Base-by-base conservation (phyloP, 305 asterid genomes). In the Ruellia speciosa region DNA sequence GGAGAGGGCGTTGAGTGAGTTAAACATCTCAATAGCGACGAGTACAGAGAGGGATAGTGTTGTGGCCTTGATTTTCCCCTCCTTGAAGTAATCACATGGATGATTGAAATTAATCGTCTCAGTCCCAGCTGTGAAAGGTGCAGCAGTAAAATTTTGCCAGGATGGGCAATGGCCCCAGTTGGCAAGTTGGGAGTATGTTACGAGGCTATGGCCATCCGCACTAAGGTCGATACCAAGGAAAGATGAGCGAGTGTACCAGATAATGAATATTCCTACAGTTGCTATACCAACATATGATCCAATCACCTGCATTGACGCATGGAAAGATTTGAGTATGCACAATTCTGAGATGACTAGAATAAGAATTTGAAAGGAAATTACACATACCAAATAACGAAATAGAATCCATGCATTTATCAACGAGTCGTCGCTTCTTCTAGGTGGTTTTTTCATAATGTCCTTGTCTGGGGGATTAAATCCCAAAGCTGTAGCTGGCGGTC, bases 11-110 rank as follows among this genome's bases (percentile, higher is more conserved):
- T 92, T 92, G 52, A 92, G 83, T 40, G 99, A 92, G 63, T 92
- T 92, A 60, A 88, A 92, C 99, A 92, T 92, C 79, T 92, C 99
- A 11, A 92, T 92, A 52, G 96, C 90, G 1, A 92, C 99, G 51
- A 92, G 78, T 15, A 88, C 97, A 0, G 96, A 84, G 41, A 88
- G 94, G 20, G 99, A 92, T 56, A 92, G 97, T 0, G 99, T 92
- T 90, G 77, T 92, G 47, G 94, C 99, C 81, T 92, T 92, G 63
- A 92, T 66, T 70, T 92, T 92, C 14, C 99, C 97, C 0, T 82
- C 80, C 47, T 77, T 84, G 81, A 92, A 92, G 72, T 88, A 92
- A 69, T 88, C 97, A 3, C 97, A 88, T 13, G 97, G 97, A 31
- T 84, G 75, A 18, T 80, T 82, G 17, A 92, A 92, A 14, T 52